Conservation (phyloP, 805 yeast genomes). For the Zygosaccharomyces bisporus region DNA sequence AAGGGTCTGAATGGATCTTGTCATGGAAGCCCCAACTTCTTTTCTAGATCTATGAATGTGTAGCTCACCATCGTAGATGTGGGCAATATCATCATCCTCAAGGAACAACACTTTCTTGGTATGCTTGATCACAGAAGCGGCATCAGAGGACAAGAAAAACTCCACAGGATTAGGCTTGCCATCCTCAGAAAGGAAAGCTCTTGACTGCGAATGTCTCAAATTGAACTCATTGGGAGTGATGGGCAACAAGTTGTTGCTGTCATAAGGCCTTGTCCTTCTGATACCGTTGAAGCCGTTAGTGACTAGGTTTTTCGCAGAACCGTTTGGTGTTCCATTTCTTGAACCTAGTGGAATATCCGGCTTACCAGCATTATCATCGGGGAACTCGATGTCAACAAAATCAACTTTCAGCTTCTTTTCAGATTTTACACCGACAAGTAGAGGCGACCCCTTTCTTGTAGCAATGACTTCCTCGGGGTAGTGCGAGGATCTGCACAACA, state of each 20-base stretch:
- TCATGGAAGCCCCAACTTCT: slow-evolving; percentile 83
- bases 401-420: slow-evolving; percentile 94
- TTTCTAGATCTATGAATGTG: slow-evolving; percentile 96
- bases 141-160: slow-evolving; percentile 94
- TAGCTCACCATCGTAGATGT: slow-evolving; percentile 94
- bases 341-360: slow-evolving; percentile 31
- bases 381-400: slow-evolving; percentile 97
- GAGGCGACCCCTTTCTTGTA: slow-evolving; percentile 96
- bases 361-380: slow-evolving; percentile 49
- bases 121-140: slow-evolving; percentile 93
- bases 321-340: slow-evolving; percentile 9
- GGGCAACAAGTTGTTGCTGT: slow-evolving; percentile 40
- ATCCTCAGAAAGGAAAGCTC: slow-evolving; percentile 94
- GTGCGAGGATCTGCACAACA: slow-evolving; percentile 84
- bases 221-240: slow-evolving; percentile 52
- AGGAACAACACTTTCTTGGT: slow-evolving; percentile 94
- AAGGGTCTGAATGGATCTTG: slow-evolving; percentile 92
- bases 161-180: slow-evolving; percentile 92
- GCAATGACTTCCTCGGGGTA: slow-evolving; percentile 96
- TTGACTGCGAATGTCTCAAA: slow-evolving; percentile 85
- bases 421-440: slow-evolving; percentile 94
- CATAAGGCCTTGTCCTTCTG: slow-evolving; percentile 14
- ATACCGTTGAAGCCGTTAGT: slow-evolving; percentile 8
- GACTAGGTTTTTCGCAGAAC: slow-evolving; percentile 4
- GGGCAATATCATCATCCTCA: slow-evolving; percentile 98